A percentile compares a stretch with the other conserved stretches of the same genome.
Evolutionary conservation across 164 flowering plant genomes (phyloP).

Genomic region (Aristolochia californica): DNA sequence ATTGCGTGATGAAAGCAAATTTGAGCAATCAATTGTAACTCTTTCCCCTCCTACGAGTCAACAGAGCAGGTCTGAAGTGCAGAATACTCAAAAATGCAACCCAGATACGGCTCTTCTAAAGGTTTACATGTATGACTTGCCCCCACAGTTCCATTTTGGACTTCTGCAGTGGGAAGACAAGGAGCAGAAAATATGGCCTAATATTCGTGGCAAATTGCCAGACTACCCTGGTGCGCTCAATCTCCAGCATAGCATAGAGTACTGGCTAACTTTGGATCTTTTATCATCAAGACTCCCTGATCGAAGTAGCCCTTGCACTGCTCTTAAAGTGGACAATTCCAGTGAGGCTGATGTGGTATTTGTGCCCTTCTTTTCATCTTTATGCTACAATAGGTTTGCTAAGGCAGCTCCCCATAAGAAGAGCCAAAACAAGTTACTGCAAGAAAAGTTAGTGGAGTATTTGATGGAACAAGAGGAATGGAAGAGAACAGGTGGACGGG

Average conservation of each 20-base stretch:
- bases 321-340: slow-evolving; percentile 58
- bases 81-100: slow-evolving; percentile 11
- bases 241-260: slow-evolving; percentile 88
- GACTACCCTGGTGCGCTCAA: slow-evolving; percentile 84
- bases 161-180: slow-evolving; percentile 60
- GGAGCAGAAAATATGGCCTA: slow-evolving; percentile 65
- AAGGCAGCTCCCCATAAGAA: slow-evolving; percentile 34
- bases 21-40: slow-evolving; percentile 6
- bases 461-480: slow-evolving; percentile 60
- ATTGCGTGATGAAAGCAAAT: slow-evolving; percentile 10
- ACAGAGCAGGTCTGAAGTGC: slow-evolving; percentile 5
- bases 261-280: slow-evolving; percentile 89
- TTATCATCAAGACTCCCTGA: slow-evolving; percentile 44
- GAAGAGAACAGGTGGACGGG: slow-evolving; percentile 77
- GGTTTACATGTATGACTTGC: slow-evolving; percentile 91
- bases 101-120: slow-evolving; percentile 26
- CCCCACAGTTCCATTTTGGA: slow-evolving; percentile 81
- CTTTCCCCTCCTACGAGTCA: slow-evolving; percentile 5
- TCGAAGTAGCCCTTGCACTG: slow-evolving; percentile 24
- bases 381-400: slow-evolving; percentile 62
- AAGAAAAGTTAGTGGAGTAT: slow-evolving; percentile 58
- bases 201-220: slow-evolving; percentile 42
- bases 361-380: slow-evolving; percentile 89
- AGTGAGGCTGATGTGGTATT: slow-evolving; percentile 80
- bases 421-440: slow-evolving; percentile 42